phyloP scores from a whole-genome alignment of 2,329 filamentous ascomycete species.

The Paracoccidioides brasiliensis region DNA sequence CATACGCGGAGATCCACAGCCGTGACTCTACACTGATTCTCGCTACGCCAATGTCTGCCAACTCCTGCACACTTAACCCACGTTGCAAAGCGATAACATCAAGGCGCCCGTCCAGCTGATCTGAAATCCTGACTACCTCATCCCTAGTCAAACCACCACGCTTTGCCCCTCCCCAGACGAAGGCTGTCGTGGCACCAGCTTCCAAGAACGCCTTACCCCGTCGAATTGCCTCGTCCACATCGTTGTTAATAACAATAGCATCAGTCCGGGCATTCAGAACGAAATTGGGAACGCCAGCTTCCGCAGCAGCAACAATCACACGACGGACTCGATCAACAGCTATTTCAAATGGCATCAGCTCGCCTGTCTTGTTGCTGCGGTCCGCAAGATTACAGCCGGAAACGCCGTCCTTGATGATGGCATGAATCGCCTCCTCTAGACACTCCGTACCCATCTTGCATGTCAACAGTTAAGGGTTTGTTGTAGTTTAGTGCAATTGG shows the following conservation, averaged over 20 bases:
- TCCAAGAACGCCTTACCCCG: slow-evolving; percentile 45
- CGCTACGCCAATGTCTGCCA: slow-evolving; percentile 40
- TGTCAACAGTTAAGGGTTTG: slow-evolving; percentile 43
- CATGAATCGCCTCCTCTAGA: slow-evolving; percentile 34
- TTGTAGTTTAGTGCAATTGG: slow-evolving; percentile 28
- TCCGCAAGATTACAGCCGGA: slow-evolving; percentile 51
- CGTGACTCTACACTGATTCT: slow-evolving; percentile 44
- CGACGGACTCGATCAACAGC: slow-evolving; percentile 37
- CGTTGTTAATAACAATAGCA: slow-evolving; percentile 30
- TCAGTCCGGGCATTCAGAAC: slow-evolving; percentile 48
- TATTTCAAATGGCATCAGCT: slow-evolving; percentile 30
- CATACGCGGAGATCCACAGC: slow-evolving; percentile 31
- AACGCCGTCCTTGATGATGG: slow-evolving; percentile 36
- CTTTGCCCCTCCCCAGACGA: slow-evolving; percentile 44
- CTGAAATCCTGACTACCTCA: slow-evolving; percentile 37
- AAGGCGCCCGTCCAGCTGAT: slow-evolving; percentile 38
- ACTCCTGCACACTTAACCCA: slow-evolving; percentile 32
- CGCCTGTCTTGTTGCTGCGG: slow-evolving; percentile 24
- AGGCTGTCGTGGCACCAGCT: slow-evolving; percentile 46
- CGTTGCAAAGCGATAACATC: slow-evolving; percentile 35
- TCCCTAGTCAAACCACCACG: slow-evolving; percentile 31
- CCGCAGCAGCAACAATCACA: slow-evolving; percentile 15
- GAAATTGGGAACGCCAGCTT: slow-evolving; percentile 41
- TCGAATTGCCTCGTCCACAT: slow-evolving; percentile 38
- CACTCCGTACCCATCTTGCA: slow-evolving; percentile 48